Conservation (phyloP, 257 asterid genomes). For the Ballota nigra region DNA sequence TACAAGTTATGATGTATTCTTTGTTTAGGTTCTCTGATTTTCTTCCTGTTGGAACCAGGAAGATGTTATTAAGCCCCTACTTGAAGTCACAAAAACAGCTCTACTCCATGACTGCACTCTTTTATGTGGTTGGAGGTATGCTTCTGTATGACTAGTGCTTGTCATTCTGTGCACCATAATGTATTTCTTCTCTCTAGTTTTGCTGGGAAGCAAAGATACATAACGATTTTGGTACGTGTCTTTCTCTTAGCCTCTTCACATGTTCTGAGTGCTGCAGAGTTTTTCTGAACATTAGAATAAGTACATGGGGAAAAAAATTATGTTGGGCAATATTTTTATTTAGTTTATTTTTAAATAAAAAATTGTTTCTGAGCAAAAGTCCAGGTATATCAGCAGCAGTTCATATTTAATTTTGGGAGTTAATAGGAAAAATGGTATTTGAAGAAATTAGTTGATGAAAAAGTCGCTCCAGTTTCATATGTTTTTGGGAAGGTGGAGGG, state of each 20-base stretch:
- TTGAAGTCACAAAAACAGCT: conserved; percentile 92
- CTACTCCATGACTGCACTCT: conserved; percentile 97
- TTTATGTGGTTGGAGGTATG: conserved; percentile 92
- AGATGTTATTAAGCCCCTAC: conserved; percentile 93
- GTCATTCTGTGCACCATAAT: neutral
- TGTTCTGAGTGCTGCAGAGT: neutral
- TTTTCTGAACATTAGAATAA: neutral
- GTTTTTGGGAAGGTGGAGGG: neutral
- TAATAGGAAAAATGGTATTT: neutral
- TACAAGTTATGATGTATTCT: conserved; percentile 3
- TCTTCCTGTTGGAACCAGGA: conserved; percentile 52
- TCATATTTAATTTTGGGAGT: neutral
- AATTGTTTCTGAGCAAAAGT: neutral
- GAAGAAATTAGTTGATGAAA: conserved; percentile 15
- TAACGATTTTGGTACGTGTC: neutral
- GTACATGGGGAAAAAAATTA: neutral
- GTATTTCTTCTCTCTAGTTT: neutral
- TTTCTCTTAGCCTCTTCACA: neutral
- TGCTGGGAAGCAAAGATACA: neutral
- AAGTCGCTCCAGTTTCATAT: neutral
- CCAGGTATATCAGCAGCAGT: neutral
- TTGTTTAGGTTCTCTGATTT: conserved; percentile 17
- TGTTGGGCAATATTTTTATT: neutral
- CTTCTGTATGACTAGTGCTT: neutral
- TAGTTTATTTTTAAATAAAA: neutral